Conservation (phyloP, 2,329 filamentous ascomycete species). For the Massarina eburnea region DNA sequence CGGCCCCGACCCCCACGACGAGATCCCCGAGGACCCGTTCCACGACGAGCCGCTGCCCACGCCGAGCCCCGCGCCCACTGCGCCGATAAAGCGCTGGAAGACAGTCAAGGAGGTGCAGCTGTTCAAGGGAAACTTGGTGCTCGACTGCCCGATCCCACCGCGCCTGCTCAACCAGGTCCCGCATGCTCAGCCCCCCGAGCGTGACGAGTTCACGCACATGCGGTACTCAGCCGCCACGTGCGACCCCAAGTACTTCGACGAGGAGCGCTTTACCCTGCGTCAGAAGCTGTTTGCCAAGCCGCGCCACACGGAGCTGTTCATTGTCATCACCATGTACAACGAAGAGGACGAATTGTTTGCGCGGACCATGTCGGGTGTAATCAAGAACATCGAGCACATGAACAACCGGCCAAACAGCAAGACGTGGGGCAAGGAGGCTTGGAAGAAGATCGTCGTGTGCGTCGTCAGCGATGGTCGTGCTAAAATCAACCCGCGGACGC, state of each 20-base stretch:
- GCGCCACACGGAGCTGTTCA: slow-evolving; percentile 90
- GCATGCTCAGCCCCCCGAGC: slow-evolving; percentile 75
- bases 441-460: slow-evolving; percentile 99
- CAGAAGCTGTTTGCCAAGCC: slow-evolving; percentile 92
- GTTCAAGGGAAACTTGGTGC: slow-evolving; percentile 93
- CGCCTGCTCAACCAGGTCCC: slow-evolving; percentile 83
- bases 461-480: slow-evolving; percentile 95
- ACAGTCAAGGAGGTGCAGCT: slow-evolving; percentile 98
- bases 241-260: slow-evolving; percentile 85
- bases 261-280: slow-evolving; percentile 85
- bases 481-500: slow-evolving; percentile 92
- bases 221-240: slow-evolving; percentile 93
- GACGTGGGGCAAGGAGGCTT: slow-evolving; percentile 97
- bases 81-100: slow-evolving; percentile 85
- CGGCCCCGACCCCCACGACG: slow-evolving; percentile 59
- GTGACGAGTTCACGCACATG: slow-evolving; percentile 86
- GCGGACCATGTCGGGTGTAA: slow-evolving; percentile 92
- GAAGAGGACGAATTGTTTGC: slow-evolving; percentile 96
- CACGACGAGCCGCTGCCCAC: slow-evolving; percentile 49
- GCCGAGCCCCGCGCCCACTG: slow-evolving; percentile 54
- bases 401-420: slow-evolving; percentile 90
- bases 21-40: slow-evolving; percentile 43
- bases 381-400: slow-evolving; percentile 99
- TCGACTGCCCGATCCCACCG: slow-evolving; percentile 94
- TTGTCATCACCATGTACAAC: slow-evolving; percentile 98